phyloP scores from a whole-genome alignment of 106 monocot species.

The Acanthochlamys bracteata region DNA sequence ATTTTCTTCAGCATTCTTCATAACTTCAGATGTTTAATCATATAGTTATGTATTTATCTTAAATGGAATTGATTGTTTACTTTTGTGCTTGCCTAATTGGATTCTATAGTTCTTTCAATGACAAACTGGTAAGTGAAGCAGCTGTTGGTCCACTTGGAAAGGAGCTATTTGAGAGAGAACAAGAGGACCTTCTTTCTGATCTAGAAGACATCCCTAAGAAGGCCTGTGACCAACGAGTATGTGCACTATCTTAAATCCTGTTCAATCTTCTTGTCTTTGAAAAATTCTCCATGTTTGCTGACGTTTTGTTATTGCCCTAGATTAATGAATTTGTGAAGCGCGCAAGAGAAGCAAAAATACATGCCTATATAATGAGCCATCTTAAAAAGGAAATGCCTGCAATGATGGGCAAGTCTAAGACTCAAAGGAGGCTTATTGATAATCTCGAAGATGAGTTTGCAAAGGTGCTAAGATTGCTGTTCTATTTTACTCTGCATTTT shows the following conservation, averaged over 20 bases:
- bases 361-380: constrained; percentile 87
- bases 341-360: constrained; percentile 80
- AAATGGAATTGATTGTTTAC: background rate
- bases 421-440: constrained; percentile 74
- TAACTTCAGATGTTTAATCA: background rate
- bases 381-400: constrained; percentile 93
- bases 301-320: constrained; percentile 22
- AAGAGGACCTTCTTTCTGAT: constrained; percentile 84
- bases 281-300: no score
- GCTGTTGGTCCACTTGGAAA: constrained; percentile 61
- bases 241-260: background rate
- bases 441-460: constrained; percentile 66
- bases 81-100: background rate
- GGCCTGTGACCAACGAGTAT: constrained; percentile 75
- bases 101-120: constrained; percentile 74
- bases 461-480: constrained; percentile 36
- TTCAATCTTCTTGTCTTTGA: background rate
- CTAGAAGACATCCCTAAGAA: constrained; percentile 92
- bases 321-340: constrained; percentile 98
- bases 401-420: constrained; percentile 90
- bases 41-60: background rate
- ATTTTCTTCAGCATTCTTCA: no score
- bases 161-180: constrained; percentile 88
- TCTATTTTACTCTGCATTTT: background rate
- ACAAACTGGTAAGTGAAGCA: constrained; percentile 66